Base-by-base conservation (phyloP, 768 basidiomycete genomes). In the Panaeolus papilionaceus region DNA sequence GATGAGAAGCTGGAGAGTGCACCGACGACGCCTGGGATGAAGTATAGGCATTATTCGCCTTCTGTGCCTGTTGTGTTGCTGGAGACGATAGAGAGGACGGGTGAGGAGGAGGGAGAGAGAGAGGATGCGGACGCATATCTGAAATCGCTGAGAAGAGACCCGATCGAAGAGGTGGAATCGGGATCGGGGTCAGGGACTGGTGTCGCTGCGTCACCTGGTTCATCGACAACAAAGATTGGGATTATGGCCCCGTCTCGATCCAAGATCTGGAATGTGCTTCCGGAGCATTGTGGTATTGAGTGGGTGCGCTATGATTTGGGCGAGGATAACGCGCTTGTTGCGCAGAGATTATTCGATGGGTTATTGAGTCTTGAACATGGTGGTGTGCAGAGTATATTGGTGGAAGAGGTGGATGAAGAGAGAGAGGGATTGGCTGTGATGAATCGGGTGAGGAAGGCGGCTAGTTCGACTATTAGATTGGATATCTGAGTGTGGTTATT, bases 11-110 rank as follows among this genome's bases (percentile, higher is more conserved):
- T 92, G 66, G 93, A 95, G 76, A 82, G 83, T 44, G 86, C 89
- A 0, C 98, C 98, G 9, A 95, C 95, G 8, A 99, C 98, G 0
- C 98, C 98, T 2, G 98, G 98, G 38, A 98, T 98, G 96, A 99
- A 99, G 80, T 99, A 99, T 77, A 88, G 92, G 63, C 98, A 99
- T 79, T 99, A 99, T 77, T 92, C 96, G 26, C 98, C 98, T 2
- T 82, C 90, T 0, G 90, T 96, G 4, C 95, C 95, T 2, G 93
- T 98, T 38, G 87, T 86, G 23, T 85, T 99, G 6, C 80, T 95
- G 44, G 83, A 86, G 69, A 87, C 88, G 3, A 71, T 79, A 4
- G 79, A 84, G n/a, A 68, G 73, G 49, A 85, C 28, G 83, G 86
- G 7, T 23, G 64, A 6, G 80, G 78, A 23, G 68, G 71, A 7